phyloP scores from a whole-genome alignment of 768 basidiomycete species.

The Leccinum subgranulosum region DNA sequence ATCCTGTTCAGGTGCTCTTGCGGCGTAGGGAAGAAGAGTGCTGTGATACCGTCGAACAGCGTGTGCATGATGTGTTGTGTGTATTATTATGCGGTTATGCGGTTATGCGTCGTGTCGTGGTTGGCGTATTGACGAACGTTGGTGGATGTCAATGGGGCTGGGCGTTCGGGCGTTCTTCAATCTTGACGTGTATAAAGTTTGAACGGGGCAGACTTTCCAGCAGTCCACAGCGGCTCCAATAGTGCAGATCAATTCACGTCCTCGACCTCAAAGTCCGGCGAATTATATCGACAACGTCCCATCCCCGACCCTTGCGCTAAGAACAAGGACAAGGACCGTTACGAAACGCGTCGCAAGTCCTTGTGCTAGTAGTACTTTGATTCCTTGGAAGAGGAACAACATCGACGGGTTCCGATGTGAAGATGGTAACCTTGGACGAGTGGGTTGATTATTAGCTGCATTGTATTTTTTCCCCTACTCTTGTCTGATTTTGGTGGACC shows the following conservation, averaged over 20 bases:
- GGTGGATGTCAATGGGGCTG: not conserved
- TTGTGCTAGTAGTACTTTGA: not conserved
- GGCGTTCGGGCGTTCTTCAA: not conserved
- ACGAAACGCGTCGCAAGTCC: not conserved
- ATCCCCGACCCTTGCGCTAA: not conserved
- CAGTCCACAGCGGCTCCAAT: not conserved
- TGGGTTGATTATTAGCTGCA: not conserved
- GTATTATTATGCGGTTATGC: not conserved
- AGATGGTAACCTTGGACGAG: not conserved
- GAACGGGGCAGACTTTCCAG: not conserved
- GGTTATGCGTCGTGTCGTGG: not conserved
- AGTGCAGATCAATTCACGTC: not conserved
- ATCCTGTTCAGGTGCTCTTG: constrained; percentile 22
- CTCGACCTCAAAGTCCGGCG: not conserved
- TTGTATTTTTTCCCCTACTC: not conserved
- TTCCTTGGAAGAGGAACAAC: no score
- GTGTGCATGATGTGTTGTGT: not conserved
- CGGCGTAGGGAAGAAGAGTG: constrained; percentile 13
- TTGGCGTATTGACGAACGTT: not conserved
- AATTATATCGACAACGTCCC: not conserved
- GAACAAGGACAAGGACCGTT: not conserved
- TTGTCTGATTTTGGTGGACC: not conserved
- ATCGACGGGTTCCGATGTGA: not conserved
- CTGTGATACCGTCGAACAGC: constrained; percentile 11
- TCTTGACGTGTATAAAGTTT: not conserved